Evolutionary conservation across 495 filamentous ascomycete genomes (phyloP).

Genomic region (Trichoderma erinaceum): DNA sequence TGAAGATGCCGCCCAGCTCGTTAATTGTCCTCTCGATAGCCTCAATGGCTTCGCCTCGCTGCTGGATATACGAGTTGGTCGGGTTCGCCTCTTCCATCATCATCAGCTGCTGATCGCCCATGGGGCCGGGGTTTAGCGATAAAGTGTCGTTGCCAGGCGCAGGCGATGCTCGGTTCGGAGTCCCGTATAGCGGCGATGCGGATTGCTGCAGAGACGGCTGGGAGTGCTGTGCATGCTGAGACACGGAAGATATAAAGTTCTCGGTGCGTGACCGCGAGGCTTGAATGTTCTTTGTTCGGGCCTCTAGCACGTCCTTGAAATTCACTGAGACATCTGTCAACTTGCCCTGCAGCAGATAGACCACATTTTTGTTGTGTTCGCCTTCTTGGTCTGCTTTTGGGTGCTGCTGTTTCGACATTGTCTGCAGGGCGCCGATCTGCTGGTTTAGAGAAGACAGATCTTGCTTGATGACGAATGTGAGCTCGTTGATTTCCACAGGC

Average conservation of each 20-base stretch:
- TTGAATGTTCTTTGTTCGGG: constrained; percentile 97
- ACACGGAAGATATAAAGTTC: constrained; percentile 89
- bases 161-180: constrained; percentile 58
- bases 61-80: constrained; percentile 82
- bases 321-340: constrained; percentile 88
- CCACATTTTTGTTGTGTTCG: constrained; percentile 96
- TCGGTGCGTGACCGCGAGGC: constrained; percentile 87
- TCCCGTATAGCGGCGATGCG: constrained; percentile 79
- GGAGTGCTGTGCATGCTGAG: constrained; percentile 54
- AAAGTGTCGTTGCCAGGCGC: constrained; percentile 64
- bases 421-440: constrained; percentile 75
- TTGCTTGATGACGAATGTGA: constrained; percentile 86
- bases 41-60: constrained; percentile 92
- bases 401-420: constrained; percentile 60
- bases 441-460: constrained; percentile 84
- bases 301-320: constrained; percentile 93
- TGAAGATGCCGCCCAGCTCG: constrained; percentile 92
- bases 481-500: constrained; percentile 92
- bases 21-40: constrained; percentile 92
- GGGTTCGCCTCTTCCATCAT: constrained; percentile 91
- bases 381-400: constrained; percentile 80
- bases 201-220: constrained; percentile 55
- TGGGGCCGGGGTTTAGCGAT: constrained; percentile 64
- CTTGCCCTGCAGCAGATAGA: constrained; percentile 87
- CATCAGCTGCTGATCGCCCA: constrained; percentile 80